Conservation (phyloP, 1,284 basidiomycete genomes). For the Xanthoconium separans region DNA sequence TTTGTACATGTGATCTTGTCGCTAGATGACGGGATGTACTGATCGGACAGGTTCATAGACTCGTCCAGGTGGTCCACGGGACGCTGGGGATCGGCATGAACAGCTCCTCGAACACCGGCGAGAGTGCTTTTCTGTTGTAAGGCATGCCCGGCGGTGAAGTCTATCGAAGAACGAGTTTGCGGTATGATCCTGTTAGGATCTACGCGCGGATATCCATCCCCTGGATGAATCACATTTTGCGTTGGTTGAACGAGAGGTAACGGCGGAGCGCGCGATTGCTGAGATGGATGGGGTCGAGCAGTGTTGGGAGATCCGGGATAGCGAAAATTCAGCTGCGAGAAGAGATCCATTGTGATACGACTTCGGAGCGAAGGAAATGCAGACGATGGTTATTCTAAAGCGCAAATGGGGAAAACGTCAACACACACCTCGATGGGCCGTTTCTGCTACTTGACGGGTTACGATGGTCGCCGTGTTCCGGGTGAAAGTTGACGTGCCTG, state of each 20-base stretch:
- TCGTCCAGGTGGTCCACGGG: background rate
- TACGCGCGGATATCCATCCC: background rate
- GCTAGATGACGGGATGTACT: conserved; percentile 29
- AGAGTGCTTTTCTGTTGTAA: background rate
- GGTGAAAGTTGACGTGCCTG: background rate
- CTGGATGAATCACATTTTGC: background rate
- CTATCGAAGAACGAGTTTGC: background rate
- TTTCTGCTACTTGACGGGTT: background rate
- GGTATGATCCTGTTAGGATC: background rate
- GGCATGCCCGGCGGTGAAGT: background rate
- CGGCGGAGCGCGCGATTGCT: background rate
- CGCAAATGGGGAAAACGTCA: background rate
- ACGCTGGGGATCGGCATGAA: background rate
- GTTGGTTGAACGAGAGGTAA: background rate
- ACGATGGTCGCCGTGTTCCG: background rate
- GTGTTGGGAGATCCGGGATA: conserved; percentile 13
- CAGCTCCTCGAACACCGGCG: background rate
- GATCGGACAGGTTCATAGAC: conserved; percentile 14
- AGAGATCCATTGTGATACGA: conserved; percentile 16
- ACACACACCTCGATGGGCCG: conserved; percentile 18
- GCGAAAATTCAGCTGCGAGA: conserved; percentile 16
- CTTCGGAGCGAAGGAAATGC: background rate
- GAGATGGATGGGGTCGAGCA: background rate
- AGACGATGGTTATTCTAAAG: conserved; percentile 4
- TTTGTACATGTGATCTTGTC: conserved; percentile 30